Evolutionary conservation across 768 basidiomycete species (phyloP), one percentile per base, ranked within the genome.

Genomic region (Boletus sp.): DNA sequence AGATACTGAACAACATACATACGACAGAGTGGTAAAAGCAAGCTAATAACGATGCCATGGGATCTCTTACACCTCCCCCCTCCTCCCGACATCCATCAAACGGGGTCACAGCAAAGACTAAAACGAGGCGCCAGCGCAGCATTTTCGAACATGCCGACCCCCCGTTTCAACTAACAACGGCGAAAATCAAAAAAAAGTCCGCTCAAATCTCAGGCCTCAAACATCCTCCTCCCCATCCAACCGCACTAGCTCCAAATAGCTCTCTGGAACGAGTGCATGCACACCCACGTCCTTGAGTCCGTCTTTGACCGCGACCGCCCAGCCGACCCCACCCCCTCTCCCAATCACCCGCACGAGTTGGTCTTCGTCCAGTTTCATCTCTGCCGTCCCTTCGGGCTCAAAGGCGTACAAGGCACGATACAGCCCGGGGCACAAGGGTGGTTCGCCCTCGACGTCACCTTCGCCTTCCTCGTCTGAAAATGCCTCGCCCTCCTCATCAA

Each of bases 401-500:
- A 94, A 93, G 5, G 83, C 77, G 58, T 87, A 93, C 68, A 90
- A 13, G 8, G 91, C 89, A 15, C 85, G 82, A 63, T 93, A 93
- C 1, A 87, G 54, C 0, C 91, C 91, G 0, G 90, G 87, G 21
- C 75, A 71, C 2, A 90, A 76, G 39, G 75, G 76, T 1, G 54
- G 64, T 14, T 70, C 68, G 27, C 59, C 59, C 25, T 68, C 68
- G 32, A 48, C 58, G 1, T 55, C 64, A 19, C 52, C 65, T 25
- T 70, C 61, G 2, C 46, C 64, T 6, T 56, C 56, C 13, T 61
- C 65, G 7, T 62, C 63, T 1, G 44, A 55, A 33, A 57, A 50
- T 1, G 38, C 40, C 7, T 75, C 77, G 15, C 74, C 75, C 7
- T 71, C 73, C 2, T 74, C 75, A 4, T 72, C 51, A 13, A 60